Percentiles rank a stretch among this genome's conserved stretches.
These are phyloP conservation scores for Cyberlindnera mrakii DNA, from an alignment of 805 yeast species.

Conservation along the genomic window DNA sequence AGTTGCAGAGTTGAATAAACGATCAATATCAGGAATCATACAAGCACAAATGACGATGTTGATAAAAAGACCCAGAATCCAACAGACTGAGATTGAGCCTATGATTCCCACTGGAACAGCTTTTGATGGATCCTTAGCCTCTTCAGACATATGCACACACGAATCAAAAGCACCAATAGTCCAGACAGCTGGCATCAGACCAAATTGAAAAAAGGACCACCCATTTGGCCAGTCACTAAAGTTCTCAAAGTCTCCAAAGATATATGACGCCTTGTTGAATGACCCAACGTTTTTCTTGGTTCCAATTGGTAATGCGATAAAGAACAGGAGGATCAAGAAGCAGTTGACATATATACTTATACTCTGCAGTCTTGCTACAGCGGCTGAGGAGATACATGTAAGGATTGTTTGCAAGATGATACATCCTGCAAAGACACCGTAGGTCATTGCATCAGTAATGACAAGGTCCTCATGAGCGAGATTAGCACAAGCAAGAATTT, in stretches of 20 bases:
- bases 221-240: conserved; percentile 51
- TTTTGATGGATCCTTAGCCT: conserved; percentile 53
- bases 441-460: conserved; percentile 43
- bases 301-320: conserved; percentile 58
- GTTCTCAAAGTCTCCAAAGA: conserved; percentile 48
- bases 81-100: conserved; percentile 50
- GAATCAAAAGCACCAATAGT: conserved; percentile 72
- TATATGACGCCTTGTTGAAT: conserved; percentile 46
- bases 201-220: conserved; percentile 45
- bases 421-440: conserved; percentile 56
- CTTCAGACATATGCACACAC: conserved; percentile 70
- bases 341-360: conserved; percentile 47
- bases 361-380: conserved; percentile 50
- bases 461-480: conserved; percentile 35
- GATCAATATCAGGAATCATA: conserved; percentile 38
- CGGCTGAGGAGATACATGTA: conserved; percentile 47
- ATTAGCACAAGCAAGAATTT: conserved; percentile 47
- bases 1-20: conserved; percentile 37
- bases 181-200: conserved; percentile 68
- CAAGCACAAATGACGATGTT: conserved; percentile 50
- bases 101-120: conserved; percentile 64
- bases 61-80: conserved; percentile 51
- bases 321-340: conserved; percentile 41
- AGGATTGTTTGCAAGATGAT: conserved; percentile 40
- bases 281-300: conserved; percentile 24